phyloP scores from a whole-genome alignment of 1,284 basidiomycete genomes.

The Pseudozyma thailandica region DNA sequence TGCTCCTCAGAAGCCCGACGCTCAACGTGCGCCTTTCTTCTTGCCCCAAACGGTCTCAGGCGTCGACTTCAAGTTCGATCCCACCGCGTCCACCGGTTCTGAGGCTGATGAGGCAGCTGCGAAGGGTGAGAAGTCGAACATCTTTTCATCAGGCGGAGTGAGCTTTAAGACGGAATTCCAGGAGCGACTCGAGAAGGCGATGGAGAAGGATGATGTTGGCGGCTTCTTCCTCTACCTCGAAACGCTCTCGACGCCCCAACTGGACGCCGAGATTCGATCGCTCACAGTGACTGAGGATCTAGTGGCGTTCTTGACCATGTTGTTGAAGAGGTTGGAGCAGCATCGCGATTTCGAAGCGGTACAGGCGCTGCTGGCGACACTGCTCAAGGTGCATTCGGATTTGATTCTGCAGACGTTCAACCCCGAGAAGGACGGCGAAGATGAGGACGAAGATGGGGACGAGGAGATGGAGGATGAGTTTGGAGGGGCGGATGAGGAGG shows the following conservation, averaged over 20 bases:
- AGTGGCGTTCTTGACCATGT: conserved; percentile 78
- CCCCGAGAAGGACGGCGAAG: conserved; percentile 79
- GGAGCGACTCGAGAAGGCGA: conserved; percentile 45
- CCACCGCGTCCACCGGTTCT: conserved; percentile 7
- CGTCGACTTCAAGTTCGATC: conserved; percentile 45
- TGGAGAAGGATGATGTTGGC: conserved; percentile 39
- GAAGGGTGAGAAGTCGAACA: conserved; percentile 22
- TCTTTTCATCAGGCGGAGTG: conserved; percentile 38
- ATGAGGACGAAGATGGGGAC: conserved; percentile 61
- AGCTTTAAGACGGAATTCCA: conserved; percentile 56
- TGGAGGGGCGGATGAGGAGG: conserved; percentile 20
- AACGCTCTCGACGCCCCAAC: conserved; percentile 85
- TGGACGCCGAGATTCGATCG: conserved; percentile 89
- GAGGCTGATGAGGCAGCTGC: background rate
- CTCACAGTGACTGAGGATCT: conserved; percentile 76
- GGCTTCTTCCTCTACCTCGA: conserved; percentile 86
- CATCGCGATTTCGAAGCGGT: conserved; percentile 95
- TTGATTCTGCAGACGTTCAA: conserved; percentile 28
- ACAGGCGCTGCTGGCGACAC: conserved; percentile 85
- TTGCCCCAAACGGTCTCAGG: conserved; percentile 71
- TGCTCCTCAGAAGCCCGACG: conserved; percentile 90
- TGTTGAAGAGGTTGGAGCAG: conserved; percentile 78
- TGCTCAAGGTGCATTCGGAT: conserved; percentile 86
- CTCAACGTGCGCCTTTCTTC: conserved; percentile 87
- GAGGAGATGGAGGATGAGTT: conserved; percentile 21